Evolutionary conservation across 225 moss, liverwort and hornwort genomes (phyloP).

Genomic region (Physcomitrellopsis africana): DNA sequence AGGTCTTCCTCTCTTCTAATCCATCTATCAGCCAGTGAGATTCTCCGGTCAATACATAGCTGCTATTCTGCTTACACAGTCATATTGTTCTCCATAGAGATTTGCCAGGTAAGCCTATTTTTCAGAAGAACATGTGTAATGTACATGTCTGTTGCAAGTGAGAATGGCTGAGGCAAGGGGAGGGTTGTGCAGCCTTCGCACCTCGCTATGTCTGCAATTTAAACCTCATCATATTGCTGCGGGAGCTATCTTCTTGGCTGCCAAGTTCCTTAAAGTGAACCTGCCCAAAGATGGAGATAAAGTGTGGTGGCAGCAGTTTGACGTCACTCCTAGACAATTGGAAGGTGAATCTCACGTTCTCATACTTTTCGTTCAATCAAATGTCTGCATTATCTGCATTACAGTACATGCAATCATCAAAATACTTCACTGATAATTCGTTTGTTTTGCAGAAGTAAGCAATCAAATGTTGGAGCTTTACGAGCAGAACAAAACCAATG

Average conservation of each 20-base stretch:
- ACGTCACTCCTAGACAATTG: slow-evolving; percentile 82
- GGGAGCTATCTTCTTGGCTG: slow-evolving; percentile 94
- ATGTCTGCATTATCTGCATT: slow-evolving; percentile 5
- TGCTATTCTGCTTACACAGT: slow-evolving; percentile 57
- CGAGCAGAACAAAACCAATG: slow-evolving; percentile 84
- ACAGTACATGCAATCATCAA: not conserved
- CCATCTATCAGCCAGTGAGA: slow-evolving; percentile 38
- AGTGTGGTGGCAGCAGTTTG: slow-evolving; percentile 98
- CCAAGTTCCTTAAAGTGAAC: slow-evolving; percentile 95
- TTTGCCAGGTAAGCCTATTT: slow-evolving; percentile 62
- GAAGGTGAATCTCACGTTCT: slow-evolving; percentile 63
- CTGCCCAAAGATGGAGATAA: slow-evolving; percentile 88
- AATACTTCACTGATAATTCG: slow-evolving; percentile 19
- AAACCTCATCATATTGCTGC: slow-evolving; percentile 98
- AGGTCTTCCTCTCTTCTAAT: slow-evolving; percentile 43
- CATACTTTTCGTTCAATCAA: not conserved
- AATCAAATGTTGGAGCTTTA: slow-evolving; percentile 97
- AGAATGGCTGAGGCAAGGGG: slow-evolving; percentile 62
- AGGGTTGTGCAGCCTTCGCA: slow-evolving; percentile 93
- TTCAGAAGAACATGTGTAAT: slow-evolving; percentile 50
- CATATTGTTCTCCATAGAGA: slow-evolving; percentile 58
- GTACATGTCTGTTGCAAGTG: slow-evolving; percentile 53
- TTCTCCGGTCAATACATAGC: slow-evolving; percentile 41
- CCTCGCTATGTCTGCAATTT: slow-evolving; percentile 96
- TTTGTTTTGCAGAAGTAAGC: slow-evolving; percentile 82